Percentiles rank a stretch among this genome's conserved stretches.
Evolutionary conservation across 2,329 filamentous ascomycete genomes (phyloP).

Genomic region (Parasarocladium wereldwijsianum): DNA sequence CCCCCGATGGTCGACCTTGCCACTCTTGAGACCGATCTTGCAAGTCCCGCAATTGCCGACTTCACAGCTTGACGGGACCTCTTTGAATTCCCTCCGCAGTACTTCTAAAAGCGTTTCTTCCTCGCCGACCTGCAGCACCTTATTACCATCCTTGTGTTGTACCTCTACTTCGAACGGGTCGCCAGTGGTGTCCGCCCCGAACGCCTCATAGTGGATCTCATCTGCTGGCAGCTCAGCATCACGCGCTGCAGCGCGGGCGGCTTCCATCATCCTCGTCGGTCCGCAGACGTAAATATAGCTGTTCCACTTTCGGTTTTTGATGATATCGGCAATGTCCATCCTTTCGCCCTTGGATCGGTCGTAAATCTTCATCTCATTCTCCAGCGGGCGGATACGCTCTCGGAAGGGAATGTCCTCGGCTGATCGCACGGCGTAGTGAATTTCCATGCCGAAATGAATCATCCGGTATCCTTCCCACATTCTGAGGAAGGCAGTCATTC

Average conservation of each 20-base stretch:
- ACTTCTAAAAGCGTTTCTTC: slow-evolving; percentile 36
- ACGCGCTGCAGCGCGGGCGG: slow-evolving; percentile 25
- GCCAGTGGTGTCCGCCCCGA: slow-evolving; percentile 35
- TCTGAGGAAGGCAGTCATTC: slow-evolving; percentile 48
- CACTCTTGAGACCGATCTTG: slow-evolving; percentile 25
- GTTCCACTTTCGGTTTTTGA: slow-evolving; percentile 32
- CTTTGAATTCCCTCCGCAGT: slow-evolving; percentile 25
- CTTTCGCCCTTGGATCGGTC: slow-evolving; percentile 33
- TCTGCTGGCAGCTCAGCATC: slow-evolving; percentile 26
- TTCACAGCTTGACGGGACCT: slow-evolving; percentile 33
- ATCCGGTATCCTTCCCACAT: slow-evolving; percentile 25
- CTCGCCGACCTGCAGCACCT: slow-evolving; percentile 25
- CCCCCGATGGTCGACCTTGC: slow-evolving; percentile 33
- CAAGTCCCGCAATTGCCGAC: slow-evolving; percentile 42
- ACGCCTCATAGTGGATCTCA: slow-evolving; percentile 47
- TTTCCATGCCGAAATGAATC: slow-evolving; percentile 32
- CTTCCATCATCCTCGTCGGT: slow-evolving; percentile 40
- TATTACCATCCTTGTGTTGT: slow-evolving; percentile 19
- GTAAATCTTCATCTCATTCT: slow-evolving; percentile 32
- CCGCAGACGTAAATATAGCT: slow-evolving; percentile 48
- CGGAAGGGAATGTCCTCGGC: slow-evolving; percentile 38
- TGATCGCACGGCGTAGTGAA: slow-evolving; percentile 45
- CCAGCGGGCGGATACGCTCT: slow-evolving; percentile 27
- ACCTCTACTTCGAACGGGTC: slow-evolving; percentile 46
- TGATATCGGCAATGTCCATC: slow-evolving; percentile 36